A percentile compares a stretch with the other conserved stretches of the same genome.
Conservation (phyloP, 208 protist species). For the Wallacemonas sp. region DNA sequence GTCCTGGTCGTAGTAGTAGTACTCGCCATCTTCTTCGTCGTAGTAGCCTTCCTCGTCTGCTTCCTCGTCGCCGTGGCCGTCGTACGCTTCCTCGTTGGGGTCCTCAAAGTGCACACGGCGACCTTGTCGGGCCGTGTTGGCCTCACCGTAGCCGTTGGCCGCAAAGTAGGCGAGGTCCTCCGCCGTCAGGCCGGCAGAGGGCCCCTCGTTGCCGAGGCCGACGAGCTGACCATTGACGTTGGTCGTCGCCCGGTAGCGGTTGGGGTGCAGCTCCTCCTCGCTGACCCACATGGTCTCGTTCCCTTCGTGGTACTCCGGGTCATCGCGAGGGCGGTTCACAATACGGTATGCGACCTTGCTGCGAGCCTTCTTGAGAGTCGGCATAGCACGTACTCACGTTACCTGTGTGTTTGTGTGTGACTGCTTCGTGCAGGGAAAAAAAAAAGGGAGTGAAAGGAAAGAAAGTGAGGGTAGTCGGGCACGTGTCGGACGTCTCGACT, state of each 20-base stretch:
- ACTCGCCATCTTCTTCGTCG: constrained; percentile 17
- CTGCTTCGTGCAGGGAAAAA: too few species aligned
- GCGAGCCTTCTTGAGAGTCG: constrained; percentile 38
- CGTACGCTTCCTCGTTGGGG: constrained; percentile 3
- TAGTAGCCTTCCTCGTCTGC: constrained; percentile 18
- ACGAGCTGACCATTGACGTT: constrained; percentile 13
- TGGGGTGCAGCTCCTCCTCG: constrained; percentile 60
- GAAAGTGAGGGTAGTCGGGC: too few species aligned
- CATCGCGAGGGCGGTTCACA: constrained; percentile 66
- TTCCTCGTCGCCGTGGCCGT: constrained; percentile 25
- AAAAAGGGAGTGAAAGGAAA: too few species aligned
- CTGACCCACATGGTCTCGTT: constrained; percentile 49
- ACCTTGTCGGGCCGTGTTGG: background rate
- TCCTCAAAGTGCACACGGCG: constrained; percentile 23
- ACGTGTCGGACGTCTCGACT: background rate
- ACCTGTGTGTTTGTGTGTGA: too few species aligned
- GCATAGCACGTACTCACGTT: constrained; percentile 19
- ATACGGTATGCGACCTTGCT: constrained; percentile 62
- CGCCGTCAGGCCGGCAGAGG: constrained; percentile 3
- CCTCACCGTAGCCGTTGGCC: constrained; percentile 8
- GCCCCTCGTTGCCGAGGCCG: background rate
- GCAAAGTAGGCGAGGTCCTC: constrained; percentile 19
- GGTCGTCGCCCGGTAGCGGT: constrained; percentile 24
- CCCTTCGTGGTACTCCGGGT: constrained; percentile 35
- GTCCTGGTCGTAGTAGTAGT: constrained; percentile 17